Conservation (phyloP, 805 yeast species). For the Saccharomycopsis guyanensis region DNA sequence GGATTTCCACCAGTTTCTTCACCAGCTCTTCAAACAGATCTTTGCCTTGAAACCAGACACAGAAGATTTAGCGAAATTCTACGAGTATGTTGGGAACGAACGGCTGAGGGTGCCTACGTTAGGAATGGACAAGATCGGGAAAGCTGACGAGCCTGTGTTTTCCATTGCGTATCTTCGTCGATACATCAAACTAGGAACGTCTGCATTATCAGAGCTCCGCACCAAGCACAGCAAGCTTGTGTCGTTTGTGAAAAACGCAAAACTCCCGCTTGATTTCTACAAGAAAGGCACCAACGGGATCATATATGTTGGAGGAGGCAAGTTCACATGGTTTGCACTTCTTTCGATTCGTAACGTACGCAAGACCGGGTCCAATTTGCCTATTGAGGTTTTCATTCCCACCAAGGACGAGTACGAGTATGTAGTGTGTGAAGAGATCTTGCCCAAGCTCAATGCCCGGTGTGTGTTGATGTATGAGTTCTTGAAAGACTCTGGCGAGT, state of each 20-base stretch:
- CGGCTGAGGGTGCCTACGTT: slow-evolving; percentile 6
- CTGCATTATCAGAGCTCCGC: slow-evolving; percentile 7
- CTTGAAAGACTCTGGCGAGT: slow-evolving; percentile 43
- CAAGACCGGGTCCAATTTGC: slow-evolving; percentile 57
- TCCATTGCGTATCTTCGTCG: slow-evolving; percentile 9
- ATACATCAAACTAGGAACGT: slow-evolving; percentile 3
- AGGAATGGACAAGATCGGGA: slow-evolving; percentile 12
- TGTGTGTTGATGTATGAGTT: slow-evolving; percentile 62
- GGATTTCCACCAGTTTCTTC: slow-evolving; percentile 5
- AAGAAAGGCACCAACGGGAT: slow-evolving; percentile 43
- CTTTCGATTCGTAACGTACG: slow-evolving; percentile 59
- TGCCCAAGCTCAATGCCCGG: slow-evolving; percentile 55
- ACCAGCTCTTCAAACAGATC: slow-evolving; percentile 8
- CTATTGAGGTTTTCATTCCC: slow-evolving; percentile 80
- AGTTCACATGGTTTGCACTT: slow-evolving; percentile 63
- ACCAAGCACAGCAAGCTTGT: slow-evolving; percentile 7
- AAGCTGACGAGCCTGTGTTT: slow-evolving; percentile 2
- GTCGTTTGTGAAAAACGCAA: slow-evolving; percentile 4
- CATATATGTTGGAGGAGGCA: slow-evolving; percentile 76
- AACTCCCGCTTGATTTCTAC: slow-evolving; percentile 23
- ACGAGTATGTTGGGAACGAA: slow-evolving; percentile 4
- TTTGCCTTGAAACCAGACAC: slow-evolving; percentile 13
- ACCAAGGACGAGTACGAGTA: slow-evolving; percentile 61
- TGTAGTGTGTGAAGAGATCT: slow-evolving; percentile 55
- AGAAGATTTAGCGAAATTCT: slow-evolving; percentile 9